Evolutionary conservation across 2,329 filamentous ascomycete species (phyloP).

Genomic region (Stachybotrys echinatus): DNA sequence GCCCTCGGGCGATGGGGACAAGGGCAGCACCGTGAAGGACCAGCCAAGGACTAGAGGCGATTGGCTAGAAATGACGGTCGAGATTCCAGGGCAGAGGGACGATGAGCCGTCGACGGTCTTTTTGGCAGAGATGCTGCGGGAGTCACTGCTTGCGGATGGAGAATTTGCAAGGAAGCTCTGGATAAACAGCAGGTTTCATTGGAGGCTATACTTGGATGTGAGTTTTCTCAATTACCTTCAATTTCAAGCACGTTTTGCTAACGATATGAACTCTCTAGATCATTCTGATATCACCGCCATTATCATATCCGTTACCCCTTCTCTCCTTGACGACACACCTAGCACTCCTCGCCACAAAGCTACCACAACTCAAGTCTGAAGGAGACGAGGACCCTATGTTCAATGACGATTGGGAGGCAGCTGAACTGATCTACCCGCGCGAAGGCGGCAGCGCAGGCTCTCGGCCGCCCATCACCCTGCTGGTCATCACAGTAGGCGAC

Average conservation of each 20-base stretch:
- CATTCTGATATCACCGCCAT: constrained; percentile 83
- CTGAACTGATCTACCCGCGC: constrained; percentile 69
- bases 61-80: constrained; percentile 88
- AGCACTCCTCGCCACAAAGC: constrained; percentile 78
- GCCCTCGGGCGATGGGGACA: constrained; percentile 21
- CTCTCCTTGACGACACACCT: constrained; percentile 91
- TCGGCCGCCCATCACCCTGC: constrained; percentile 80
- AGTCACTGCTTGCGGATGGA: constrained; percentile 74
- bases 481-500: constrained; percentile 78
- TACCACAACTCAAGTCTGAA: constrained; percentile 82
- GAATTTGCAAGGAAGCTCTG: constrained; percentile 66
- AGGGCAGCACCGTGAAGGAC: constrained; percentile 33
- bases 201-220: constrained; percentile 94
- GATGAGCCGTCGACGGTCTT: constrained; percentile 89
- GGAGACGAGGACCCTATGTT: constrained; percentile 95
- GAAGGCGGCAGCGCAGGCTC: constrained; percentile 24
- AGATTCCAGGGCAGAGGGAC: constrained; percentile 85
- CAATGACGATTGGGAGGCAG: constrained; percentile 93
- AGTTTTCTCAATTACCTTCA: constrained; percentile 25
- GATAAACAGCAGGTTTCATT: constrained; percentile 91
- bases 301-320: constrained; percentile 89
- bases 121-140: constrained; percentile 79
- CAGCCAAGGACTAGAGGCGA: constrained; percentile 45
- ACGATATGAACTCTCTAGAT: constrained; percentile 50
- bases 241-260: background rate